phyloP scores from a whole-genome alignment of 352 stramenopile species.

The Blastocystis sp. region DNA sequence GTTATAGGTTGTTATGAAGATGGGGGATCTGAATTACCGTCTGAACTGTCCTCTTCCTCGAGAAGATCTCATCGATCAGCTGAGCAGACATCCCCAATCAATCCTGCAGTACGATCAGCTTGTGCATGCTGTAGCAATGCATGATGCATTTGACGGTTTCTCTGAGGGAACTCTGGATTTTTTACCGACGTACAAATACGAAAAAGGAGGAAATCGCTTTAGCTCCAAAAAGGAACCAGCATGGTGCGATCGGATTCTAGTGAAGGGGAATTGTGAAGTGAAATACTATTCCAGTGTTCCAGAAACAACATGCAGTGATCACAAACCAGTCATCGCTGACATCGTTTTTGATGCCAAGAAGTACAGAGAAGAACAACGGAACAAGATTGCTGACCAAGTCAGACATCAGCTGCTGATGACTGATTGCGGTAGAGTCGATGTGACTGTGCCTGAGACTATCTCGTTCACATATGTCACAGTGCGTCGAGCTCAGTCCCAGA shows the following conservation, averaged over 20 bases:
- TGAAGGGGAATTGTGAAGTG: not conserved
- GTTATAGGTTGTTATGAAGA: not conserved
- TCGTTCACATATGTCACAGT: not conserved
- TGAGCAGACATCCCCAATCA: not conserved
- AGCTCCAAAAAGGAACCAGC: not conserved
- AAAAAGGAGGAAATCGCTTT: not conserved
- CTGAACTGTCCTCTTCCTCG: not conserved
- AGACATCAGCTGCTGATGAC: not conserved
- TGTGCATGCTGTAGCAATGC: not conserved
- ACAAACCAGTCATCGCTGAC: not conserved
- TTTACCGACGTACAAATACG: conserved; percentile 40
- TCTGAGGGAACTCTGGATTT: not conserved
- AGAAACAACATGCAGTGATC: not conserved
- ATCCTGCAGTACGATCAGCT: conserved; percentile 8
- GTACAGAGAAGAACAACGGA: not conserved
- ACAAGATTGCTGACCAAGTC: not conserved
- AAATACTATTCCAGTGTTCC: not conserved
- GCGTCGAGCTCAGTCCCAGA: not conserved
- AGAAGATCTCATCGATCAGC: not conserved
- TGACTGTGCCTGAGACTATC: not conserved
- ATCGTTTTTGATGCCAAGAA: not conserved
- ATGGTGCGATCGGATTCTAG: conserved; percentile 50
- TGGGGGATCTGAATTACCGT: conserved; percentile 48
- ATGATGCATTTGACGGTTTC: not conserved
- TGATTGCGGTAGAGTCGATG: not conserved